These are phyloP conservation scores for Coemansia sp. DNA, from an alignment of 192 early-diverging fungal species.

Conservation along the genomic window DNA sequence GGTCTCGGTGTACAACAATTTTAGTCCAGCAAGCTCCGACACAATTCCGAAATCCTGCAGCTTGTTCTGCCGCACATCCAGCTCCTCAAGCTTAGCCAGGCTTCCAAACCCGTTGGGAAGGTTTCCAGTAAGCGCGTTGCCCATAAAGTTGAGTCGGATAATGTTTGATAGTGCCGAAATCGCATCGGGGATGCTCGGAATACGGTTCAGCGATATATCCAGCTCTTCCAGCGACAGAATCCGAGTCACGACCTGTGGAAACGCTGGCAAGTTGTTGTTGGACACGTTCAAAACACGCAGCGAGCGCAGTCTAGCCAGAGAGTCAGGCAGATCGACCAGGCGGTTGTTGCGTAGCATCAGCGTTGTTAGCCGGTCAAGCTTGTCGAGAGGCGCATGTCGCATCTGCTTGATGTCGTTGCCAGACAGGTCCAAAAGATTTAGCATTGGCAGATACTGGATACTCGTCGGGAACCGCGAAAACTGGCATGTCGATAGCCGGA, in stretches of 20 bases:
- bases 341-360: conserved; percentile 74
- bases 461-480: conserved; percentile 67
- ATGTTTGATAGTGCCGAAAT: conserved; percentile 68
- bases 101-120: conserved; percentile 64
- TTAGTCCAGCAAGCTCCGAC: conserved; percentile 58
- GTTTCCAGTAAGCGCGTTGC: conserved; percentile 71
- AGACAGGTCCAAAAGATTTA: conserved; percentile 75
- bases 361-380: conserved; percentile 59
- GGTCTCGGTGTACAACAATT: conserved; percentile 68
- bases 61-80: conserved; percentile 81
- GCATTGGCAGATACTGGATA: conserved; percentile 60
- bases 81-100: conserved; percentile 62
- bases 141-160: conserved; percentile 63
- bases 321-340: conserved; percentile 68
- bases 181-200: conserved; percentile 68
- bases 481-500: conserved; percentile 72
- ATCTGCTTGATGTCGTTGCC: conserved; percentile 72
- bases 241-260: conserved; percentile 67
- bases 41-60: conserved; percentile 68
- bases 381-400: conserved; percentile 63
- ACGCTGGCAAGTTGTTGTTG: conserved; percentile 73
- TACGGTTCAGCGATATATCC: conserved; percentile 82
- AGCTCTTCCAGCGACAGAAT: conserved; percentile 64
- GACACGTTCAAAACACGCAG: conserved; percentile 71
- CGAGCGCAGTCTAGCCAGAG: conserved; percentile 58